A percentile compares a stretch with the other conserved stretches of the same genome.
Evolutionary conservation across 2,329 filamentous ascomycete species (phyloP).

Genomic region (Ceratocystis eucalypticola): DNA sequence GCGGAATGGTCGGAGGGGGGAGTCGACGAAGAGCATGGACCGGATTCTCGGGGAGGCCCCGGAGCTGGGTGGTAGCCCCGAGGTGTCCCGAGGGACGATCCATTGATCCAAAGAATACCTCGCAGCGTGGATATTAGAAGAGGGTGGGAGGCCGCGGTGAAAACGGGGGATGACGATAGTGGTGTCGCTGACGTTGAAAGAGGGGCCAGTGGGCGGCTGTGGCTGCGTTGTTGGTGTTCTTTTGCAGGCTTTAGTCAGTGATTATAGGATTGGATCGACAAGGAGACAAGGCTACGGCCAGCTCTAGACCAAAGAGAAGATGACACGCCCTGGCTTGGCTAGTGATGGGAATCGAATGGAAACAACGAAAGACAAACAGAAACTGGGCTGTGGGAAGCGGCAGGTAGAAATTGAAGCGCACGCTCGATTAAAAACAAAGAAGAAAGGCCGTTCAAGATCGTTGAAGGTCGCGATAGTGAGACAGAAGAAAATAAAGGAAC

Average conservation of each 20-base stretch:
- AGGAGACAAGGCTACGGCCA: not conserved
- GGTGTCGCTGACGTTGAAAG: not conserved
- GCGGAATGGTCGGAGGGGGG: conserved; percentile 28
- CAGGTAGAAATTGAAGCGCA: not conserved
- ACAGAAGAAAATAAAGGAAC: conserved; percentile 4
- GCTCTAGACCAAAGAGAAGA: not conserved
- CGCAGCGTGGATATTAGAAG: not conserved
- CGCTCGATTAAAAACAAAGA: not conserved
- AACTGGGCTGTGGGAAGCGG: not conserved
- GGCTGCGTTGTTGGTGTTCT: not conserved
- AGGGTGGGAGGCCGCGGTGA: not conserved
- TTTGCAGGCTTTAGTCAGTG: not conserved
- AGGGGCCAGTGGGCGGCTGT: not conserved
- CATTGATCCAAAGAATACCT: conserved; percentile 1
- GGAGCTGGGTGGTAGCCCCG: conserved; percentile 26
- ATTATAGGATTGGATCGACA: not conserved
- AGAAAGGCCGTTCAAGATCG: not conserved
- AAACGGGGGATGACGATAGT: not conserved
- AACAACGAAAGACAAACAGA: not conserved
- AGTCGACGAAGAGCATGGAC: conserved; percentile 23
- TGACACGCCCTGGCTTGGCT: not conserved
- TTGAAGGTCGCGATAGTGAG: not conserved
- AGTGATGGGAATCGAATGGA: too few species aligned
- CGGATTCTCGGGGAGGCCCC: conserved; percentile 32
- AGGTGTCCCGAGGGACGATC: conserved; percentile 21